Evolutionary conservation across 371 early-diverging fungal genomes (phyloP).

Genomic region (Rhizopus microsporus): DNA sequence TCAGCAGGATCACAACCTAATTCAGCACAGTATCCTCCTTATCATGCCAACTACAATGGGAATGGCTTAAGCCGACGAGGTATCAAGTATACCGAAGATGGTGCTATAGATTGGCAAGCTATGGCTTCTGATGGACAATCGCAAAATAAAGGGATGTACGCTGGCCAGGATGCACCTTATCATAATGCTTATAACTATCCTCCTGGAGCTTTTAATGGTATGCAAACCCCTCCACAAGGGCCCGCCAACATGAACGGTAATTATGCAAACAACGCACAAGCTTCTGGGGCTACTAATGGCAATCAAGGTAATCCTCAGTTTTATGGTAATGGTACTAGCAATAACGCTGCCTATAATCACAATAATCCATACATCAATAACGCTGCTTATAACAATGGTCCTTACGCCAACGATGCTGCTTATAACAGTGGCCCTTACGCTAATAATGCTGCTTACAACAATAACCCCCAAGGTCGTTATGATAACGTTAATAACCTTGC

Average conservation of each 20-base stretch:
- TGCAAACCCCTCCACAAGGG: too few relatives aligned
- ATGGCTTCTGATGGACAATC: constrained; percentile 47
- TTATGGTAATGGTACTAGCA: not conserved
- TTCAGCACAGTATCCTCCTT: not conserved
- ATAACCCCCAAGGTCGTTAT: not conserved
- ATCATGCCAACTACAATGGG: constrained; percentile 1
- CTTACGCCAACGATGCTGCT: constrained; percentile 6
- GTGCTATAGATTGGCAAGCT: constrained; percentile 90
- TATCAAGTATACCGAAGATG: constrained; percentile 68
- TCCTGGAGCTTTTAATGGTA: too few relatives aligned
- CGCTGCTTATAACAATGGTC: not conserved
- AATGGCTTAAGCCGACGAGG: not conserved
- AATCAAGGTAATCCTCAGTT: not conserved
- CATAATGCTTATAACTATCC: too few relatives aligned
- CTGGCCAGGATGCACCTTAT: not conserved
- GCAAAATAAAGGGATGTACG: not conserved
- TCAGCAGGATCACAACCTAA: not conserved
- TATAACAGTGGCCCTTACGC: not conserved
- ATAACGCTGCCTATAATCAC: not conserved
- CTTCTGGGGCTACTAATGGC: not conserved
- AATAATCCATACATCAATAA: not conserved
- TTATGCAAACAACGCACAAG: not conserved
- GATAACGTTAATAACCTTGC: not conserved
- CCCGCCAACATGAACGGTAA: too few relatives aligned
- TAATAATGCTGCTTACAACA: not conserved